Base-by-base conservation (phyloP, 2,329 filamentous ascomycete genomes). In the Paramyrothecium roridum region DNA sequence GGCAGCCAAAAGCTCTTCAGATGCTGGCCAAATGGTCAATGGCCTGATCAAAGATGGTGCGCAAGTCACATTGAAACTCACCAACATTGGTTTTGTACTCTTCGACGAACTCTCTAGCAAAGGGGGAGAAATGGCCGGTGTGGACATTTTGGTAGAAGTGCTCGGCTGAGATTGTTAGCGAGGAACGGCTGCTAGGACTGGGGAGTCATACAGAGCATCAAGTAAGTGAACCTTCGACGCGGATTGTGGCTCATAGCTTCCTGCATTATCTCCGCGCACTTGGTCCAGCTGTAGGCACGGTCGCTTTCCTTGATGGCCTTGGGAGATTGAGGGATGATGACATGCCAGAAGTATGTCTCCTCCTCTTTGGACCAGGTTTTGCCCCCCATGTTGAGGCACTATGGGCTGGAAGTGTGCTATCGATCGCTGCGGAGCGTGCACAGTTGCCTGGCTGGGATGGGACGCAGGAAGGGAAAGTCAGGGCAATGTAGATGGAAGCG, bases 361-460 rank as follows among this genome's bases (percentile, higher is more conserved):
- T 84, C 81, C 1, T 72, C 65, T 0, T 55, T 55, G 0, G 76
- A 74, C 81, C 81, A 84, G 6, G 75, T 67, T 57, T 76, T 81
- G 22, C 79, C 80, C 6, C 76, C 79, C 80, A 83, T 81, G 22
- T 23, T 72, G 37, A 10, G 4, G 26, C 10, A 4, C 10, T 30
- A 30, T 30, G 6, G 26, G 26, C 10, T 30, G 26, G 26, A 30
- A 30, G 10, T 10, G 10, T 4, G 26, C 26, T 30, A 10, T 30
- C 26, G 26, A 30, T 30, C 6, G 10, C 10, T 30, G 4, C 6
- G 26, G 26, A 30, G 26, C 26, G 6, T 10, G 21, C n/a, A 30
- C 17, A 23, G 7, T 52, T 4, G 10, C 26, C 10, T 30, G 4
- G 26, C 26, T 20, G 19, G 47, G 30, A 48, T 17, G 37, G 48